Percentiles rank a stretch among this genome's conserved stretches.
These are phyloP conservation scores for Albizia julibrissin DNA, from an alignment of 306 rosid species.

Conservation along the genomic window DNA sequence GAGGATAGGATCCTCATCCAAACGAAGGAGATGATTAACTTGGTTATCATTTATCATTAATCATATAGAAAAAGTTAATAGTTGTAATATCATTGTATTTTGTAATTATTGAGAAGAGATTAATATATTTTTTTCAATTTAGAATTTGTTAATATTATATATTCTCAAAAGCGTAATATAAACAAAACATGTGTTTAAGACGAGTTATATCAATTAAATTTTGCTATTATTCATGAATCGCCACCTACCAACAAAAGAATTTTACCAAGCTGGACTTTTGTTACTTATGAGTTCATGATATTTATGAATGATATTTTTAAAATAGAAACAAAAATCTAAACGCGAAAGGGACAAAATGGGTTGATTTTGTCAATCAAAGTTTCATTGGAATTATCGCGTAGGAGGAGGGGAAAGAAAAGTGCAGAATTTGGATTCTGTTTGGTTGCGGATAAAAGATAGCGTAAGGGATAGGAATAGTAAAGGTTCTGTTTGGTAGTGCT, in stretches of 20 bases:
- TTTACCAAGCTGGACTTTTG: neutral
- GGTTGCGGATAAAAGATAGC: slow-evolving; percentile 34
- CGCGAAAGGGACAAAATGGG: neutral
- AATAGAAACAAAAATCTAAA: neutral
- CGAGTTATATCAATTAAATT: neutral
- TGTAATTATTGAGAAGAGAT: too few relatives aligned
- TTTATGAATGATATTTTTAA: neutral
- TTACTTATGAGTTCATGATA: neutral
- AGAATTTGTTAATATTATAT: too few relatives aligned
- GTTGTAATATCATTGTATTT: too few relatives aligned
- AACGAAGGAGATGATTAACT: too few relatives aligned
- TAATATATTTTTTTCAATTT: too few relatives aligned
- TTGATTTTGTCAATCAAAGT: neutral
- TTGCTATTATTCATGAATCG: neutral
- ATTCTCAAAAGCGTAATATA: too few relatives aligned
- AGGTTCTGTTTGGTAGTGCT: slow-evolving; percentile 18
- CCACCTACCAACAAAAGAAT: neutral
- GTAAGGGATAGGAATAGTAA: slow-evolving; percentile 25
- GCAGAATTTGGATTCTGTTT: slow-evolving; percentile 26
- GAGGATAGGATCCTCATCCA: too few relatives aligned
- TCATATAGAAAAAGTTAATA: too few relatives aligned
- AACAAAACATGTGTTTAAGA: neutral
- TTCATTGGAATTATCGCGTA: neutral
- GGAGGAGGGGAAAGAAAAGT: neutral
- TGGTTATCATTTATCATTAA: too few relatives aligned